phyloP scores from a whole-genome alignment of 2,329 filamentous ascomycete species.

The Aspergillus alliaceus region DNA sequence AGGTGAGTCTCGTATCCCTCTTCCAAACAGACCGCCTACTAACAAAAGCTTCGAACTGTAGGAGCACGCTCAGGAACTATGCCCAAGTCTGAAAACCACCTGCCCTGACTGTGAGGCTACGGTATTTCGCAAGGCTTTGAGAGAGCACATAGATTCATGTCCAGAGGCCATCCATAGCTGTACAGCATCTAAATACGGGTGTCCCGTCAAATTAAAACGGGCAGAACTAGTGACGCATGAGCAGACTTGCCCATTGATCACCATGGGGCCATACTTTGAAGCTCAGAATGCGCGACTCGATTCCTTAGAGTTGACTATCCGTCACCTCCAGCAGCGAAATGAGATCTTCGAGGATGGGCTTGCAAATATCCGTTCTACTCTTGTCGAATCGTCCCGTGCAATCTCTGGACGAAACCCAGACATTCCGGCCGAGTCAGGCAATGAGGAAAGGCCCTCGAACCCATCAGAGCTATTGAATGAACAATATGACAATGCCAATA shows the following conservation, averaged over 20 bases:
- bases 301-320: constrained; percentile 45
- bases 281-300: constrained; percentile 44
- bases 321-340: constrained; percentile 47
- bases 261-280: constrained; percentile 46
- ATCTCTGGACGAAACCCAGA: constrained; percentile 9
- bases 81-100: constrained; percentile 34
- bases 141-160: constrained; percentile 39
- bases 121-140: constrained; percentile 33
- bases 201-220: constrained; percentile 37
- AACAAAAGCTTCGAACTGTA: constrained; percentile 12
- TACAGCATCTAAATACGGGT: constrained; percentile 45
- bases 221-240: constrained; percentile 45
- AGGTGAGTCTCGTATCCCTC: constrained; percentile 36
- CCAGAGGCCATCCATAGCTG: constrained; percentile 38
- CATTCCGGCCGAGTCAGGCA: constrained; percentile 7
- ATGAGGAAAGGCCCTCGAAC: constrained; percentile 5
- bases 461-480: constrained; percentile 16
- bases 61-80: constrained; percentile 40
- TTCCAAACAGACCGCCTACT: constrained; percentile 2
- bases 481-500: constrained; percentile 22
- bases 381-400: constrained; percentile 33
- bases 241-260: constrained; percentile 52
- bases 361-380: constrained; percentile 41
- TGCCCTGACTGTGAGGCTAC: constrained; percentile 39
- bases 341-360: constrained; percentile 49